Evolutionary conservation across 2,329 filamentous ascomycete species (phyloP).

Genomic region (Botrytis sinoallii): DNA sequence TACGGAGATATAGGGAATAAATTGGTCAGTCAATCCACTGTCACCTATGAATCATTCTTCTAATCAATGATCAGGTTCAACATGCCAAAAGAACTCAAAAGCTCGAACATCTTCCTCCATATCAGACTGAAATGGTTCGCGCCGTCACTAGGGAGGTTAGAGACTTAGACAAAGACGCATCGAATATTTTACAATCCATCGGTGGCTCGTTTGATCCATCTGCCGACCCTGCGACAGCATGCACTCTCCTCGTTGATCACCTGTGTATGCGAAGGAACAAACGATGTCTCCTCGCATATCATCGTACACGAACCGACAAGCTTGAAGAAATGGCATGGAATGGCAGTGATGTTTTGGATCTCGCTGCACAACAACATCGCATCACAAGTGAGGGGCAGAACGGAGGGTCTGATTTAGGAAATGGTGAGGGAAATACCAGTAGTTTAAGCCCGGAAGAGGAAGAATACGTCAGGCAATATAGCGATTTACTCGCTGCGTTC

Average conservation of each 20-base stretch:
- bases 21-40: constrained; percentile 47
- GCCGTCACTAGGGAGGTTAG: constrained; percentile 86
- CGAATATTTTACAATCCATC: constrained; percentile 55
- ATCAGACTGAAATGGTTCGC: constrained; percentile 88
- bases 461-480: constrained; percentile 90
- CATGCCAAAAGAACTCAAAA: constrained; percentile 94
- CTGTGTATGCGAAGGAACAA: constrained; percentile 95
- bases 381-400: constrained; percentile 36
- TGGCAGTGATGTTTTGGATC: constrained; percentile 77
- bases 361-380: constrained; percentile 54
- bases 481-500: constrained; percentile 88
- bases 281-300: constrained; percentile 90
- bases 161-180: constrained; percentile 84
- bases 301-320: constrained; percentile 84
- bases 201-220: constrained; percentile 79
- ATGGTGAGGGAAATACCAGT: constrained; percentile 57
- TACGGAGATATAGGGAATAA: constrained; percentile 70
- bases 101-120: constrained; percentile 80
- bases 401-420: constrained; percentile 37
- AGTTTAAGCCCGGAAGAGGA: constrained; percentile 93
- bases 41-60: neutral
- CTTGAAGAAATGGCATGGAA: constrained; percentile 93
- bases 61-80: constrained; percentile 63
- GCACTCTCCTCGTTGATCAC: constrained; percentile 87
- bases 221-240: constrained; percentile 78